These are phyloP conservation scores for Hypoxylon rubiginosum DNA, from an alignment of 2,329 filamentous ascomycete genomes.

Conservation along the genomic window DNA sequence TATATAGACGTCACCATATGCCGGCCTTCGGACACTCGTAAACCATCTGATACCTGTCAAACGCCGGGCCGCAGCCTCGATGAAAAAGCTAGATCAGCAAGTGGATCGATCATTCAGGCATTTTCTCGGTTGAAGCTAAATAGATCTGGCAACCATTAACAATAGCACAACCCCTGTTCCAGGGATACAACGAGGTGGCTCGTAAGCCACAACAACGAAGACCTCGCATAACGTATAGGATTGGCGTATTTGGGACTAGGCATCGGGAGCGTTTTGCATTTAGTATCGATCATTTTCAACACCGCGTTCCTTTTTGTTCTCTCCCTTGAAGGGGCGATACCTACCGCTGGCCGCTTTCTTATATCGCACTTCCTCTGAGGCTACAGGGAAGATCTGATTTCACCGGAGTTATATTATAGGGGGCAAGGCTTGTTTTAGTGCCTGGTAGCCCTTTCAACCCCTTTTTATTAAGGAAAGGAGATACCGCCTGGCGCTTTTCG, in stretches of 20 bases:
- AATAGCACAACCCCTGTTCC: constrained; percentile 8
- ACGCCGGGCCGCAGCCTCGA: constrained; percentile 14
- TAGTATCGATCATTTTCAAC: constrained; percentile 23
- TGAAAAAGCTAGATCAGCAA: constrained; percentile 17
- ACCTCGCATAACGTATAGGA: constrained; percentile 32
- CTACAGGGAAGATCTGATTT: constrained; percentile 25
- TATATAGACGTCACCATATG: constrained; percentile 10
- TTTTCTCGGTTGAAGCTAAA: constrained; percentile 7
- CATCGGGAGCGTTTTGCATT: constrained; percentile 39
- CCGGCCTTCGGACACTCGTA: constrained; percentile 8
- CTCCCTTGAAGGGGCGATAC: constrained; percentile 17
- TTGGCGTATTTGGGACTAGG: constrained; percentile 23
- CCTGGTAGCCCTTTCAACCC: constrained; percentile 6
- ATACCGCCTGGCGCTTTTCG: constrained; percentile 13
- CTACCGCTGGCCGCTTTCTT: constrained; percentile 30
- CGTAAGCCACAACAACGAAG: constrained; percentile 15
- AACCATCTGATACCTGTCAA: constrained; percentile 12
- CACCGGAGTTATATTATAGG: constrained; percentile 27
- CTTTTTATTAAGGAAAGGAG: constrained; percentile 17
- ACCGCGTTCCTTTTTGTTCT: constrained; percentile 29
- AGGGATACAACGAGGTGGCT: constrained; percentile 14
- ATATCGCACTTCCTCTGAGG: constrained; percentile 28
- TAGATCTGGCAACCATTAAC: constrained; percentile 1
- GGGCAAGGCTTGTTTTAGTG: constrained; percentile 9
- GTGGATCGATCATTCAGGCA: constrained; percentile 18